phyloP scores from a whole-genome alignment of 768 basidiomycete species.

The Amanita polypyramis region DNA sequence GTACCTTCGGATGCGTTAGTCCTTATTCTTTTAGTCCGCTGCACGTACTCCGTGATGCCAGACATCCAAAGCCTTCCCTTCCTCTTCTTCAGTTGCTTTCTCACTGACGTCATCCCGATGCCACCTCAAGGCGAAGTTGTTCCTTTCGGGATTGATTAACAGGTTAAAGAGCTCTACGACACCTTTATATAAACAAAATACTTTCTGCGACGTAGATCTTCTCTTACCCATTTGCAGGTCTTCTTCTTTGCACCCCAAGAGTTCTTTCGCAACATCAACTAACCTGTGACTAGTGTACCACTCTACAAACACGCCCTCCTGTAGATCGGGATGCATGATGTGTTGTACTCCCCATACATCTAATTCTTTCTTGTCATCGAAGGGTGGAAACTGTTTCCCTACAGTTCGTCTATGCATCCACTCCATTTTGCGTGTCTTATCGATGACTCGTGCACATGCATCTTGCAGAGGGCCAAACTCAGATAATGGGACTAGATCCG shows the following conservation, averaged over 20 bases:
- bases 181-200: not conserved
- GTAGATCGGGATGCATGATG: conserved; percentile 67
- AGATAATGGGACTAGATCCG: conserved; percentile 35
- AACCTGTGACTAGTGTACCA: conserved; percentile 59
- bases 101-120: conserved; percentile 69
- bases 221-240: conserved; percentile 70
- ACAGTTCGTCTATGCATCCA: conserved; percentile 66
- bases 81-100: conserved; percentile 48
- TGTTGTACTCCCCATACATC: conserved; percentile 82
- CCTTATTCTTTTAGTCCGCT: not conserved
- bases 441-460: conserved; percentile 42
- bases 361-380: conserved; percentile 34
- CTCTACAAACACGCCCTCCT: conserved; percentile 44
- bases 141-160: conserved; percentile 54
- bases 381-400: conserved; percentile 75
- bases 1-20: conserved; percentile 32
- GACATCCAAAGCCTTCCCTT: conserved; percentile 39
- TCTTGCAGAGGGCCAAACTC: conserved; percentile 28
- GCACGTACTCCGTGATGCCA: conserved; percentile 62
- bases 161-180: conserved; percentile 67
- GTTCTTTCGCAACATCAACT: conserved; percentile 26
- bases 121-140: conserved; percentile 68
- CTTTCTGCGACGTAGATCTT: not conserved
- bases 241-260: conserved; percentile 47
- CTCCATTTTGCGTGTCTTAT: conserved; percentile 42